A percentile compares a stretch with the other conserved stretches of the same genome.
Evolutionary conservation across 805 yeast species (phyloP).

Genomic region (Brettanomyces bruxellensis): DNA sequence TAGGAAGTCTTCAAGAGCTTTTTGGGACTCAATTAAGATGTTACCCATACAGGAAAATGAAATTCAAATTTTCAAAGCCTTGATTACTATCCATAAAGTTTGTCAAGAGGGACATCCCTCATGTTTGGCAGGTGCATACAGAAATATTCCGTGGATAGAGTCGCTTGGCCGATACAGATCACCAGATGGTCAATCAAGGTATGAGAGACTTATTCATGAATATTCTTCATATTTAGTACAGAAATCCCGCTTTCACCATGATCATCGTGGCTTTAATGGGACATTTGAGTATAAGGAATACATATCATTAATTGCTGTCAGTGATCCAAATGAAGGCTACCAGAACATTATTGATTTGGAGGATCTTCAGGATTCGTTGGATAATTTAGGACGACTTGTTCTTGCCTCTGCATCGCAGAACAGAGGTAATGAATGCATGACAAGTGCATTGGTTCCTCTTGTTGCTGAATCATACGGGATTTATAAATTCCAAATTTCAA

Average conservation of each 20-base stretch:
- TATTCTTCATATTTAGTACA: slow-evolving; percentile 61
- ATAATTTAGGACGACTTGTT: slow-evolving; percentile 65
- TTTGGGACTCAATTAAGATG: slow-evolving; percentile 76
- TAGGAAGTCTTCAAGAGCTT: slow-evolving; percentile 71
- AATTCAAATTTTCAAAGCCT: slow-evolving; percentile 75
- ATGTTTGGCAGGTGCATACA: slow-evolving; percentile 69
- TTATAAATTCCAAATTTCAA: slow-evolving; percentile 77
- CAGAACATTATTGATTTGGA: slow-evolving; percentile 80
- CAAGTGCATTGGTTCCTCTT: slow-evolving; percentile 81
- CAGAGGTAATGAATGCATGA: slow-evolving; percentile 60
- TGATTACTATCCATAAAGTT: slow-evolving; percentile 81
- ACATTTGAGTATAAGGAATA: slow-evolving; percentile 95
- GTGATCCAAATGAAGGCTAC: slow-evolving; percentile 93
- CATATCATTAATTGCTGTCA: slow-evolving; percentile 73
- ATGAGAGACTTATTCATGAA: slow-evolving; percentile 67
- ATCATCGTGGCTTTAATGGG: slow-evolving; percentile 87
- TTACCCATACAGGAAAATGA: slow-evolving; percentile 78
- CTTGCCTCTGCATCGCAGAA: slow-evolving; percentile 58
- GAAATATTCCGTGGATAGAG: slow-evolving; percentile 69
- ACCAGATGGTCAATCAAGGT: slow-evolving; percentile 33
- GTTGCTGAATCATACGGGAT: slow-evolving; percentile 90
- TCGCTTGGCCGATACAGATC: slow-evolving; percentile 53
- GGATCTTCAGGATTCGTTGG: slow-evolving; percentile 77
- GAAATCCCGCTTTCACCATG: slow-evolving; percentile 75
- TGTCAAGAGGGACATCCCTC: slow-evolving; percentile 97